Evolutionary conservation across 331 rosid species (phyloP), one percentile per base, ranked within the genome.

Genomic region (Rosa hybrid): DNA sequence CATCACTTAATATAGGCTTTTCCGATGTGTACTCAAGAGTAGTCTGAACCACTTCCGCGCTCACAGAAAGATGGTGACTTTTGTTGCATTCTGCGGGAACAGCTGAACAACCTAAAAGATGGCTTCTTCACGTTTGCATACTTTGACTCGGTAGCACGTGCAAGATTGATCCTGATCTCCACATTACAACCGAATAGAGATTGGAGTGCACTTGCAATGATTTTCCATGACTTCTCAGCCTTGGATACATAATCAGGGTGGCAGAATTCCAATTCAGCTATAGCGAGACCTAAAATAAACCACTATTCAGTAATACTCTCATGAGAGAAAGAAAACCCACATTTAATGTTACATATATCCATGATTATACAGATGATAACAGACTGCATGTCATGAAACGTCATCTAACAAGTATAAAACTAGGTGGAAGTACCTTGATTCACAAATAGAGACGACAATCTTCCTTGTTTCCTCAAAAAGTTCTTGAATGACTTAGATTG

Each of bases 161-260:
- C 87, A 71, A 81, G 88, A 49, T 89, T 88, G 86, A 94, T 87
- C 85, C 96, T 88, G 16, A 94, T 87, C 87, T 92, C 98, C 57
- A 94, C 90, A 80, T 92, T 90, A 73, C 93, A 87, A 34, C 94
- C 94, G 50, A 89, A 83, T 60, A 89, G 75, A 45, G 83, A 81
- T 81, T 89, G 97, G 63, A 94, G 92, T 54, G 81, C 88, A 79
- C 83, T 89, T 76, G 96, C 96, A 50, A 94, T 92, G 86, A 79
- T 67, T 86, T 90, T 92, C 98, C 95, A 90, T 25, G 94, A 92
- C 84, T 87, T 90, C 84, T 92, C 96, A 6, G 97, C 98, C 85
- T 79, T 89, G 16, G 86, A 75, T 69, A 84, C 88, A 41, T 83
- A 71, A 53, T 79, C 86, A 18, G 85, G 94, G 68, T 76, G 97